These are phyloP conservation scores for Lactarius evosmus DNA, from an alignment of 768 basidiomycete species.

Conservation along the genomic window DNA sequence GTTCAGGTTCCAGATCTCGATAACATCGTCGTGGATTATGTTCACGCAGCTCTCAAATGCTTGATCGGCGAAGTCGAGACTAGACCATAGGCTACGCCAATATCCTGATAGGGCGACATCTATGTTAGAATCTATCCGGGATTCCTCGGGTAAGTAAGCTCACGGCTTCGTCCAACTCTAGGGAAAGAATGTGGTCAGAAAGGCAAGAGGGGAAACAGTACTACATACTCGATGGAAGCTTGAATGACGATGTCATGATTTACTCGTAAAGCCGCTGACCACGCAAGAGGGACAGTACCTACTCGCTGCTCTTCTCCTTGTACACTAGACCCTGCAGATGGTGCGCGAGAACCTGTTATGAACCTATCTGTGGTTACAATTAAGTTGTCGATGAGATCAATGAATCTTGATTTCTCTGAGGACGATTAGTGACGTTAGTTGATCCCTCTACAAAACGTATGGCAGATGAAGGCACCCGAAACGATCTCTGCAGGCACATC, in stretches of 20 bases:
- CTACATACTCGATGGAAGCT: constrained; percentile 12
- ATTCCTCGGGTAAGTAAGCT: background rate
- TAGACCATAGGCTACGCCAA: constrained; percentile 15
- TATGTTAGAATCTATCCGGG: background rate
- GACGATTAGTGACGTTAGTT: background rate
- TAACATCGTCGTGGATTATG: constrained; percentile 6
- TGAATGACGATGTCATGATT: background rate
- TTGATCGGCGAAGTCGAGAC: constrained; percentile 1
- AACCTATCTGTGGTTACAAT: background rate
- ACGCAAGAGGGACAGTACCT: background rate
- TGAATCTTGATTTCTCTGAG: background rate
- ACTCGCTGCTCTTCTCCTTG: background rate
- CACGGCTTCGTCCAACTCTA: constrained; percentile 9
- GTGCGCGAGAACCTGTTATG: background rate
- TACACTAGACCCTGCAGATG: background rate
- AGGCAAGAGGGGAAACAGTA: background rate
- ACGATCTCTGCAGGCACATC: constrained; percentile 13
- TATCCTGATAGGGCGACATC: background rate
- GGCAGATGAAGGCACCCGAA: constrained; percentile 2
- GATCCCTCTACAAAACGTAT: background rate
- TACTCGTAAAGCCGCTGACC: constrained; percentile 4
- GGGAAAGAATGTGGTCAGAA: background rate
- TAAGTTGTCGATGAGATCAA: background rate
- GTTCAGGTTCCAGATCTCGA: constrained; percentile 16
- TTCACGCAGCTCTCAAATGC: background rate